phyloP scores from a whole-genome alignment of 129 eudicot species.

The Chrysanthemum lavandulifolium region DNA sequence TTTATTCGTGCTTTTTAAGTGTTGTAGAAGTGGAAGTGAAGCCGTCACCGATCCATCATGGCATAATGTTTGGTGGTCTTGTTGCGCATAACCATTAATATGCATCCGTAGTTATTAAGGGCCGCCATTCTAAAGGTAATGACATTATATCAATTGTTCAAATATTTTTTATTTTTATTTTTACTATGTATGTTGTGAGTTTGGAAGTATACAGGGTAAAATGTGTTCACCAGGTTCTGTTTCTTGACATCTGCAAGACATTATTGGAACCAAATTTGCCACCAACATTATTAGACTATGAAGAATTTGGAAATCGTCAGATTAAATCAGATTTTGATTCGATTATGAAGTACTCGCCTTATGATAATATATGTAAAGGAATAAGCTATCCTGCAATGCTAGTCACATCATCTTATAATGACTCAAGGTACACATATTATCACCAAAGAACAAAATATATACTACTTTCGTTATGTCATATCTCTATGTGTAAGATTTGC shows the following conservation, averaged over 20 bases:
- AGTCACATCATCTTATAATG: slow-evolving; percentile 62
- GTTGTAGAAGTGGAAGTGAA: neutral
- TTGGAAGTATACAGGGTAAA: neutral
- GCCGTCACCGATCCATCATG: slow-evolving; percentile 12
- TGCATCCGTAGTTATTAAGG: slow-evolving; percentile 66
- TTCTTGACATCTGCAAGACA: no score
- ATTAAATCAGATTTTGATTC: slow-evolving; percentile 42
- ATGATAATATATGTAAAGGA: slow-evolving; percentile 65
- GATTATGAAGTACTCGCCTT: slow-evolving; percentile 80
- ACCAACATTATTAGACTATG: no score
- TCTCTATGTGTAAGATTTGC: no score
- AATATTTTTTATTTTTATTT: neutral
- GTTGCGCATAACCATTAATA: no score
- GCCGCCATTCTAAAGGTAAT: slow-evolving; percentile 79
- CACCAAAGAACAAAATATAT: no score
- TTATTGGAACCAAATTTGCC: no score
- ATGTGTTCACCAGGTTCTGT: slow-evolving; percentile 30
- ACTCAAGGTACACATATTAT: slow-evolving; percentile 38
- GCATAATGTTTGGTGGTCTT: slow-evolving; percentile 75
- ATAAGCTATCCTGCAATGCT: slow-evolving; percentile 77
- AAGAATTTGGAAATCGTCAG: no score
- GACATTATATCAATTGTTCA: neutral
- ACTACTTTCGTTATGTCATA: no score
- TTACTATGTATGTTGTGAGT: neutral
- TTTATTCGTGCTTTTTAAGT: slow-evolving; percentile 14